Base-by-base conservation (phyloP, 2,329 filamentous ascomycete species). In the Microsporum ferrugineum region DNA sequence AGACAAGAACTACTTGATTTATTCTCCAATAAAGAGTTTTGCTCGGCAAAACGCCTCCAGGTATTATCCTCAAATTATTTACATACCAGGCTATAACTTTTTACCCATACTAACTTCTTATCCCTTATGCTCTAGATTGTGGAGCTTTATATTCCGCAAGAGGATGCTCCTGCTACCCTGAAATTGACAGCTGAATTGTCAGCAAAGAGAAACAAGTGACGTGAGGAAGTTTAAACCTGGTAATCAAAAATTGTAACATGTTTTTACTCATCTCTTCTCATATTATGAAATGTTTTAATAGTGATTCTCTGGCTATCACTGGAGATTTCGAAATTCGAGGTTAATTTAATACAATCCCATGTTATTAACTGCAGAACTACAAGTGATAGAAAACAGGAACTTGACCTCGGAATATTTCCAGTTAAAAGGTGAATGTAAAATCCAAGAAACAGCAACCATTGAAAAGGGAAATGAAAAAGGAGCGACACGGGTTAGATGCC, bases 131-230 rank as follows among this genome's bases (percentile, higher is more conserved):
- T 88, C 66, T 80, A 90, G 70, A 85, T 92, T 68, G 88, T 92
- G 38, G 89, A 94, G 78, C 68, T 92, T 59, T 86, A 88, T 66
- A 89, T 92, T 82, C 84, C 84, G 1, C 86, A 82, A 75, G 80
- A 89, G 63, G 88, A 94, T 73, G 88, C 88, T 4, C 89, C 88
- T 0, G 76, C 79, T 60, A 83, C 85, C 3, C 72, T 92, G 65
- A 82, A 85, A 68, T 74, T 84, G 69, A 88, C 87, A 38, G 86
- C 87, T 0, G 80, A 87, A 72, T 83, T 84, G 4, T 84, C 84
- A 38, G 87, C 86, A 2, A 85, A 76, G 76, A 83, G 77, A 57
- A 90, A 89, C 33, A n/a, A 17, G 5, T 36, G 23, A 31, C 6
- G 1, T 23, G 17, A 2, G 27, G 4, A 12, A 23, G 17, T n/a